Conservation (phyloP, 2,329 filamentous ascomycete species). For the Calonectria hawksworthii region DNA sequence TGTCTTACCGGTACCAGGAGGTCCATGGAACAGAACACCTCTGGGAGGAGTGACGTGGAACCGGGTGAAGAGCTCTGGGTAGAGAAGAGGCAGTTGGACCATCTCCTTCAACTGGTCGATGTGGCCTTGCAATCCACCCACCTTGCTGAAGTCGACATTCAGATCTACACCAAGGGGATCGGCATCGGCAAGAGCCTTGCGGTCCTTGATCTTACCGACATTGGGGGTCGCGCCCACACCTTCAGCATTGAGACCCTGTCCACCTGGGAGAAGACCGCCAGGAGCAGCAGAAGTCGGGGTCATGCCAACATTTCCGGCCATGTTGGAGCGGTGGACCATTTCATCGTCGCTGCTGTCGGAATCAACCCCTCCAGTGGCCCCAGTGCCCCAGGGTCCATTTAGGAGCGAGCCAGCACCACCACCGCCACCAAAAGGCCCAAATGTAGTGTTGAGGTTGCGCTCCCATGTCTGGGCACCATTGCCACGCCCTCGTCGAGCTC, state of each 20-base stretch:
- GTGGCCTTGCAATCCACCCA: constrained; percentile 92
- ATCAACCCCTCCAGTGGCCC: constrained; percentile 83
- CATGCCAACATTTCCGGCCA: constrained; percentile 73
- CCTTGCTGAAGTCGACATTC: constrained; percentile 93
- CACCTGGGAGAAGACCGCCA: constrained; percentile 60
- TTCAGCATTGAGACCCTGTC: constrained; percentile 57
- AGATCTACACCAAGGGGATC: constrained; percentile 95
- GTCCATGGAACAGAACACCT: constrained; percentile 96
- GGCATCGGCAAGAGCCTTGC: constrained; percentile 91
- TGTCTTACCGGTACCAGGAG: constrained; percentile 97
- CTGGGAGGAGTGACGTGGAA: constrained; percentile 95
- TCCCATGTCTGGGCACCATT: constrained; percentile 76
- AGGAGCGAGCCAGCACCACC: constrained; percentile 80
- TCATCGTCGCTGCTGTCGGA: constrained; percentile 99
- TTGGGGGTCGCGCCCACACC: constrained; percentile 74
- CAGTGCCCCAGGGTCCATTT: constrained; percentile 80
- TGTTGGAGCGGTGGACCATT: constrained; percentile 72
- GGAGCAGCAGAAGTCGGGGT: constrained; percentile 67
- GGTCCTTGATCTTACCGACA: constrained; percentile 93
- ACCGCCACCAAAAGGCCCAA: constrained; percentile 92
- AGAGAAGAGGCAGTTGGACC: constrained; percentile 93
- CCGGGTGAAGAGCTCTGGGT: constrained; percentile 91
- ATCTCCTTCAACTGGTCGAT: constrained; percentile 99
- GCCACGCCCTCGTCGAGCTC: constrained; percentile 74
- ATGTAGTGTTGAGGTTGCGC: constrained; percentile 88